A percentile compares a stretch with the other conserved stretches of the same genome.
Conservation (phyloP, 192 early-diverging fungal species). For the Coemansia sp. region DNA sequence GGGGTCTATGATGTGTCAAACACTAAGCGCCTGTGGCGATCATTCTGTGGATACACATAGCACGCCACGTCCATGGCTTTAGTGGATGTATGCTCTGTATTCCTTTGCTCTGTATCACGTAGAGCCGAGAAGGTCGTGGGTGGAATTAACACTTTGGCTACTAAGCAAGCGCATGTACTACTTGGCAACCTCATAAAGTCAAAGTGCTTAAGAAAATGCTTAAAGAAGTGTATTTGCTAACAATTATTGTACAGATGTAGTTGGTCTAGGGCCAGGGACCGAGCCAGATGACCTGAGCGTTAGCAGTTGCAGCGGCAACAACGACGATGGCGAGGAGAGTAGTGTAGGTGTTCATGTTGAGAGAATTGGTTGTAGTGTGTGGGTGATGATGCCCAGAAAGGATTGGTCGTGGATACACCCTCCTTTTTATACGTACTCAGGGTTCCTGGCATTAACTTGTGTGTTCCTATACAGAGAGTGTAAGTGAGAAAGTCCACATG, state of each 20-base stretch:
- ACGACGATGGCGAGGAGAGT: conserved; percentile 6
- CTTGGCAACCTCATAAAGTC: too few species aligned
- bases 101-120: too few species aligned
- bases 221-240: conserved; percentile 1
- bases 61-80: too few species aligned
- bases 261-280: background rate
- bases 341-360: background rate
- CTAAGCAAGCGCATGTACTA: too few species aligned
- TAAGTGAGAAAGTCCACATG: background rate
- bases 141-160: too few species aligned
- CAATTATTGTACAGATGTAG: background rate
- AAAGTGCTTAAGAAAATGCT: too few species aligned
- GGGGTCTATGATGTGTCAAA: too few species aligned
- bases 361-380: background rate
- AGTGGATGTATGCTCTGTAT: too few species aligned
- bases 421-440: background rate
- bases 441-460: background rate
- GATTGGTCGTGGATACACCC: background rate
- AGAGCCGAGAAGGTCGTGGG: too few species aligned
- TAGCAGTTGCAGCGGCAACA: conserved; percentile 4
- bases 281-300: conserved; percentile 4
- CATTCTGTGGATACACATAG: too few species aligned
- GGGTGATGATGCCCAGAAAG: background rate
- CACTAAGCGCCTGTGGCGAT: too few species aligned
- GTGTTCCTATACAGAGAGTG: background rate